Percentiles rank a stretch among this genome's conserved stretches.
phyloP scores from a whole-genome alignment of 2,329 filamentous ascomycete genomes.

The Rhynchosporium graminicola region DNA sequence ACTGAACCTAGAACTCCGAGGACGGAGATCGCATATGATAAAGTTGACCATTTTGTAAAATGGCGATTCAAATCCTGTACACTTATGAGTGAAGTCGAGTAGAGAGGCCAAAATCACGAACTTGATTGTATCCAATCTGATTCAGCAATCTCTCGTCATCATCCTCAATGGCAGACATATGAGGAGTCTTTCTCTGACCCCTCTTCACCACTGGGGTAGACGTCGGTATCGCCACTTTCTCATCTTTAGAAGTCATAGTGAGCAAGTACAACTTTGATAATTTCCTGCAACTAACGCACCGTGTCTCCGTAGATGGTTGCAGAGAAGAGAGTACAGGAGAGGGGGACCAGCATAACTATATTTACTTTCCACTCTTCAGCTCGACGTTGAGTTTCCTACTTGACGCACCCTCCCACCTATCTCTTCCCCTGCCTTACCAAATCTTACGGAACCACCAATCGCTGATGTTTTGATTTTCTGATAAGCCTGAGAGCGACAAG shows the following conservation, averaged over 20 bases:
- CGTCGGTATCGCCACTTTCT: slow-evolving; percentile 11
- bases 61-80: slow-evolving; percentile 59
- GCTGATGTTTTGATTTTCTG: not conserved
- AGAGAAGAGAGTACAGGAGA: not conserved
- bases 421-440: not conserved
- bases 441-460: slow-evolving; percentile 6
- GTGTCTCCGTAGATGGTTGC: not conserved
- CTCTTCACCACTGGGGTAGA: not conserved
- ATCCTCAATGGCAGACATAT: slow-evolving; percentile 54
- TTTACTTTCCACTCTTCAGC: not conserved
- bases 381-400: not conserved
- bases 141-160: slow-evolving; percentile 61
- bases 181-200: not conserved
- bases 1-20: slow-evolving; percentile 66
- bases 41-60: slow-evolving; percentile 66
- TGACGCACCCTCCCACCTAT: not conserved
- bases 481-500: not conserved
- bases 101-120: slow-evolving; percentile 38
- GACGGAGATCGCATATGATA: slow-evolving; percentile 67
- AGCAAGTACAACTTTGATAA: slow-evolving; percentile 9
- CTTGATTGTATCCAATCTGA: slow-evolving; percentile 64
- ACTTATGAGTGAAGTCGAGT: not conserved
- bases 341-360: slow-evolving; percentile 7
- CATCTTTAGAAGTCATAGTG: slow-evolving; percentile 22
- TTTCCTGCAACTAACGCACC: not conserved